Evolutionary conservation across 2,329 filamentous ascomycete genomes (phyloP), one percentile per base, ranked within the genome.

Genomic region (Penicillium occitanis): DNA sequence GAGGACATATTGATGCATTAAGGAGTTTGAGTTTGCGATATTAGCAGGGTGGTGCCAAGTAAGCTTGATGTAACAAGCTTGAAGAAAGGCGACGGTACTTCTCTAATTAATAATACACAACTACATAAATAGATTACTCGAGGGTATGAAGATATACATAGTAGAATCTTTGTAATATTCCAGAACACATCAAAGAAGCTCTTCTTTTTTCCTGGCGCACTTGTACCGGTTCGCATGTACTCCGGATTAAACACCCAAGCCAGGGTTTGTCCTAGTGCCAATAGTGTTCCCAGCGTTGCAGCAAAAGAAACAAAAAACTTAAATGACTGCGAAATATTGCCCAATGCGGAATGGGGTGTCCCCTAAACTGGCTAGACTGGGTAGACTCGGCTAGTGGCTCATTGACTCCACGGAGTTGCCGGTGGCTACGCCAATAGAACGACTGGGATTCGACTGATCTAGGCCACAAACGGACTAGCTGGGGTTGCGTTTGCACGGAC

Each of bases 31-130:
- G 51, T 55, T 55, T 55, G 28, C n/a, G 30, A 55, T 19, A 55
- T 35, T 55, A 40, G 17, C 33, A 37, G 50, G 48, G 50, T 53
- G 50, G n/a, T 25, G 53, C 53, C 33, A 57, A 57, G 53, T 57
- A 25, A 14, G 30, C 11, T 57, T 14, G 33, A 57, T 57, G 53
- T 40, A 22, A 57, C 53, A 22, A 57, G 53, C 33, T 17, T 30
- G 48, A 57, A 37, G 5, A 57, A 57, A 57, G 50, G n/a, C 30
- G n/a, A 57, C 14, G 50, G 28, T 19, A n/a, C 46, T 50, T 28
- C 44, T 48, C 22, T 50, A 14, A 28, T 35, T 33, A 53, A 51
- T 33, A 53, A 53, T 17, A 5, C 44, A 48, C 19, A 22, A 11
- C 44, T 28, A 28, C 48, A 51, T 25, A 25, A 25, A 25, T 25